phyloP scores from a whole-genome alignment of 2,329 filamentous ascomycete genomes.

The Cordyceps fumosorosea region DNA sequence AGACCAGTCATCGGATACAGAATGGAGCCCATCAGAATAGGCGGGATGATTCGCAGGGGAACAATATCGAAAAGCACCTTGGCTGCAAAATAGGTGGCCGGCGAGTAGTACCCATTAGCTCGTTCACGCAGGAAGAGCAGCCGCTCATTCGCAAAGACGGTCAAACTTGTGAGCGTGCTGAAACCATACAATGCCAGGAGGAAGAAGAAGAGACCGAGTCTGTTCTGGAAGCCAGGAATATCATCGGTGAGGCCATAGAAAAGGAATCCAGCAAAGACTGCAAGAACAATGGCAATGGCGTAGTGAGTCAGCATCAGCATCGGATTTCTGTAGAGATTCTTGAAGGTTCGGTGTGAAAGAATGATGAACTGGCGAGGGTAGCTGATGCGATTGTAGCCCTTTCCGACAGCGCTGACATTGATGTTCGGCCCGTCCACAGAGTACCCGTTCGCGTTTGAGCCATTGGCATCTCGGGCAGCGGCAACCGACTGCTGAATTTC shows the following conservation, averaged over 20 bases:
- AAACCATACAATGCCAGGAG: conserved; percentile 93
- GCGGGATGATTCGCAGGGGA: conserved; percentile 86
- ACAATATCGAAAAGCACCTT: conserved; percentile 99
- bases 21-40: conserved; percentile 90
- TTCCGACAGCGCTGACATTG: conserved; percentile 56
- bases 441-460: conserved; percentile 49
- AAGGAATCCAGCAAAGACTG: conserved; percentile 87
- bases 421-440: conserved; percentile 40
- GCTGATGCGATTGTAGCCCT: conserved; percentile 76
- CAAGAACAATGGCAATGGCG: conserved; percentile 89
- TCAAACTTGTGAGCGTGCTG: conserved; percentile 88
- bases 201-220: conserved; percentile 96
- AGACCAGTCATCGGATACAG: conserved; percentile 97
- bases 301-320: conserved; percentile 99
- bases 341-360: conserved; percentile 86
- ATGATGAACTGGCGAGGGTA: conserved; percentile 80
- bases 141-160: conserved; percentile 85
- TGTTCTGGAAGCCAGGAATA: conserved; percentile 95
- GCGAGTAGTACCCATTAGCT: conserved; percentile 94
- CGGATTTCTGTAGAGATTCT: conserved; percentile 93
- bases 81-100: conserved; percentile 86
- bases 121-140: conserved; percentile 88
- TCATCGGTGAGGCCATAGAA: conserved; percentile 97
- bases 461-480: conserved; percentile 61
- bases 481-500: conserved; percentile 69